phyloP scores from a whole-genome alignment of 768 basidiomycete species.

The Trametes maxima region DNA sequence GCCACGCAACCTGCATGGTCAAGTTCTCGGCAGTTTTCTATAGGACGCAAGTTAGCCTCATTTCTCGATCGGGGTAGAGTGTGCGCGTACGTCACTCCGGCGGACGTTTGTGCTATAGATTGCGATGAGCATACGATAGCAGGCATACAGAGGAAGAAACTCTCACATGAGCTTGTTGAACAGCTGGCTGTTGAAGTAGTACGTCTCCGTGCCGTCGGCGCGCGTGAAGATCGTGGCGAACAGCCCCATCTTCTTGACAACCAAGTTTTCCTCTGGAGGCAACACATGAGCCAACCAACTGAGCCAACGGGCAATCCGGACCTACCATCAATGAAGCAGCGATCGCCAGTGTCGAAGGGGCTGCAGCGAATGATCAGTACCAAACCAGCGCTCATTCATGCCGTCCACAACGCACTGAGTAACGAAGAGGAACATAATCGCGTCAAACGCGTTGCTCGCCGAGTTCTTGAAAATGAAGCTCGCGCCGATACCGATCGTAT shows the following conservation, averaged over 20 bases:
- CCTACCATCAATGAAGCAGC: conserved; percentile 71
- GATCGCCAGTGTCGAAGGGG: conserved; percentile 81
- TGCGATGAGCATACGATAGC: neutral
- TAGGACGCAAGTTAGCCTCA: neutral
- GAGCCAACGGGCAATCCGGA: neutral
- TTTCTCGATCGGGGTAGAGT: neutral
- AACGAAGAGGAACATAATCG: conserved; percentile 82
- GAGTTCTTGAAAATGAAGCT: conserved; percentile 83
- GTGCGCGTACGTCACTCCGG: conserved; percentile 60
- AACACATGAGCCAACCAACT: neutral
- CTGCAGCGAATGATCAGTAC: conserved; percentile 38
- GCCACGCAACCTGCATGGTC: conserved; percentile 76
- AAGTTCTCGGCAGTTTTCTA: conserved; percentile 70
- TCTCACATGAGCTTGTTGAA: conserved; percentile 75
- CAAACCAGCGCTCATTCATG: neutral
- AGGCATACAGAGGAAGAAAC: neutral
- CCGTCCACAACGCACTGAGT: conserved; percentile 63
- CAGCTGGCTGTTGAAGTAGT: conserved; percentile 80
- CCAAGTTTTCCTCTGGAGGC: conserved; percentile 58
- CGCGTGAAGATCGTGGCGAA: conserved; percentile 81
- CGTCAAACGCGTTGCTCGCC: conserved; percentile 72
- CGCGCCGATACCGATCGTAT: conserved; percentile 69
- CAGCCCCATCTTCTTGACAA: conserved; percentile 80
- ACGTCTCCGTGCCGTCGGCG: conserved; percentile 74
- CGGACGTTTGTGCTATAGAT: conserved; percentile 64